A percentile compares a stretch with the other conserved stretches of the same genome.
phyloP scores from a whole-genome alignment of 202 grass and related monocot species.

The Elaeis oleifera region DNA sequence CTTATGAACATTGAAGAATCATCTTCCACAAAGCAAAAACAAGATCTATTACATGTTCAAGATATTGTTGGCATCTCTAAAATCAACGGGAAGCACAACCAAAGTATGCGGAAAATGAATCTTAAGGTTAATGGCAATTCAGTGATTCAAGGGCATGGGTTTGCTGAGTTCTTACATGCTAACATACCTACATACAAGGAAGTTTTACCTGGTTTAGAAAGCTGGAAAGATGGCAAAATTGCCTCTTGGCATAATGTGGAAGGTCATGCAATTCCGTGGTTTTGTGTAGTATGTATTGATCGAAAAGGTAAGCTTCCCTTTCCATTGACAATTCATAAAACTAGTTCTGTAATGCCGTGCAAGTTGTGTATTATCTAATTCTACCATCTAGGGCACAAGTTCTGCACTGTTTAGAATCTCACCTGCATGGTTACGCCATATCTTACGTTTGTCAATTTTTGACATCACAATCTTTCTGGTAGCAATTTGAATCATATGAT shows the following conservation, averaged over 20 bases:
- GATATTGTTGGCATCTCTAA: slow-evolving; percentile 34
- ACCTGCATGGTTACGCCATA: no score
- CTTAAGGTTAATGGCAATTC: slow-evolving; percentile 76
- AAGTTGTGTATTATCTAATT: no score
- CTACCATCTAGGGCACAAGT: no score
- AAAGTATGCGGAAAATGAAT: slow-evolving; percentile 45
- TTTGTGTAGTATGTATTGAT: slow-evolving; percentile 82
- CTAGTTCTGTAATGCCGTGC: not conserved
- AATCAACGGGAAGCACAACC: slow-evolving; percentile 72
- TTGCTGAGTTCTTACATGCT: slow-evolving; percentile 39
- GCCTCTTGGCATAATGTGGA: slow-evolving; percentile 70
- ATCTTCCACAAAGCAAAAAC: slow-evolving; percentile 34
- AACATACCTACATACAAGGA: slow-evolving; percentile 43
- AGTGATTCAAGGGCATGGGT: slow-evolving; percentile 32
- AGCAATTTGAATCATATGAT: no score
- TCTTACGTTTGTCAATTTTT: no score
- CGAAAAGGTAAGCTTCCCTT: slow-evolving; percentile 52
- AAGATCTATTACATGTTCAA: slow-evolving; percentile 42
- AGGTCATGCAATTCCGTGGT: slow-evolving; percentile 74
- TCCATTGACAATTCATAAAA: slow-evolving; percentile 7
- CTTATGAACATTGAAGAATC: slow-evolving; percentile 29
- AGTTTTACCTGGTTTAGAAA: slow-evolving; percentile 62
- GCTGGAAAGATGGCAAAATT: slow-evolving; percentile 90
- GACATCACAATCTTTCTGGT: no score
- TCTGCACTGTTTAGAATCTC: no score